Base-by-base conservation (phyloP, 352 stramenopile species). In the Globisporangium viniferum region DNA sequence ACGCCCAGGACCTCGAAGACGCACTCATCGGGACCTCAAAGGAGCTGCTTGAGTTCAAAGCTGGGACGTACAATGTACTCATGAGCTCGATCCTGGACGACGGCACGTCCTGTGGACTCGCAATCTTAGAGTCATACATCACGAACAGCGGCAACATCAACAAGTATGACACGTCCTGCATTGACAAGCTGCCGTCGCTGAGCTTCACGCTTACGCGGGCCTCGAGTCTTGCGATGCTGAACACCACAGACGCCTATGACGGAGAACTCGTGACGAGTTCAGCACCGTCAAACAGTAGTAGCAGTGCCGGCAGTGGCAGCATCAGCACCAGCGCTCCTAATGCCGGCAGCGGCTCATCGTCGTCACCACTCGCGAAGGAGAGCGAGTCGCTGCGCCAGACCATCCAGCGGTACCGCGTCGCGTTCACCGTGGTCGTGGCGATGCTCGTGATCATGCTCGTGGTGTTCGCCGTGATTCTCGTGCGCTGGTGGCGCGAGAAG, bases 71-170 rank as follows among this genome's bases (percentile, higher is more conserved):
- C 62, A 82, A 75, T 53, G 73, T 88, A 20, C 65, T 89, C 0
- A 64, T 72, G 20, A 77, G 53, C n/a, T 69, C 75, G 20, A 31
- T 72, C 18, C 53, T 79, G 12, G 70, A 73, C 1, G 77, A 79
- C 53, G 74, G 79, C 5, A 78, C 68, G 8, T 79, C 75, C 0
- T 94, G 84, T 39, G 74, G 71, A 5, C 73, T 82, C 31, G 69
- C 57, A 35, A 77, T 94, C 9, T 64, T 94, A 46, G 79, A 76
- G n/a, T 91, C 84, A 15, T 92, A 86, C 46, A 66, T 91, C 9
- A 66, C 71, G 18, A 75, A 58, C 39, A 69, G 69, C 35, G 83
- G 82, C 24, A 67, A 88, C 53, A 55, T 94, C 5, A 71, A 54
- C n/a, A 64, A 56, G 8, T 78, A 83, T 60, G 81, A 94, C 60